Conservation (phyloP, 106 monocot species). For the Allium cepa region DNA sequence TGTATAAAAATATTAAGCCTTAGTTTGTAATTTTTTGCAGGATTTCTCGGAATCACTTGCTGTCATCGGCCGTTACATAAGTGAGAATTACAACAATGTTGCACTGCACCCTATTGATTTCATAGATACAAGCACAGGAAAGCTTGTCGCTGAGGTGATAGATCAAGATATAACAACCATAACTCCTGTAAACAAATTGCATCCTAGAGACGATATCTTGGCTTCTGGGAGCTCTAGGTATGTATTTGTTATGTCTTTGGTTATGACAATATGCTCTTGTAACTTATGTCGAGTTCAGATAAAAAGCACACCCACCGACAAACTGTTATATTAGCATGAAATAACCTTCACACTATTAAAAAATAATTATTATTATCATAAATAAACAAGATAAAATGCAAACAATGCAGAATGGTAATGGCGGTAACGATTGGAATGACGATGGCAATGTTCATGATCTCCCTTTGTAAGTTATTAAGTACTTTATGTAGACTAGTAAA, state of each 20-base stretch:
- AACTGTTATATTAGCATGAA: too few relatives aligned
- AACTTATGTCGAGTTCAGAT: too few relatives aligned
- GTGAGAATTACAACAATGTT: conserved; percentile 81
- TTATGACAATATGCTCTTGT: too few relatives aligned
- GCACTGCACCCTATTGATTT: conserved; percentile 96
- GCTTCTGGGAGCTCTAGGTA: conserved; percentile 93
- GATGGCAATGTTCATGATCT: neutral
- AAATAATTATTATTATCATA: too few relatives aligned
- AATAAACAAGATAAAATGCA: too few relatives aligned
- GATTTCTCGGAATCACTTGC: conserved; percentile 77
- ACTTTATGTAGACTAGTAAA: too few relatives aligned
- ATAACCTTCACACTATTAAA: too few relatives aligned
- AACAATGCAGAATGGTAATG: neutral
- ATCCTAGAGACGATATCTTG: conserved; percentile 80
- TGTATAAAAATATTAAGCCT: too few relatives aligned
- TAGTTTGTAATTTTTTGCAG: conserved; percentile 18
- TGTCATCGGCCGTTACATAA: conserved; percentile 94
- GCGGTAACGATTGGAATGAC: neutral
- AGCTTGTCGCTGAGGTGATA: conserved; percentile 73
- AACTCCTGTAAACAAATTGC: conserved; percentile 85
- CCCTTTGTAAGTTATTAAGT: neutral
- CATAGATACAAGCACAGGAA: conserved; percentile 69
- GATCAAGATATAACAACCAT: conserved; percentile 88
- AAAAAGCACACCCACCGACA: too few relatives aligned
- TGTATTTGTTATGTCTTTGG: neutral